A percentile compares a stretch with the other conserved stretches of the same genome.
Evolutionary conservation across 1,284 basidiomycete genomes (phyloP).

Genomic region (Ganoderma resinaceum): DNA sequence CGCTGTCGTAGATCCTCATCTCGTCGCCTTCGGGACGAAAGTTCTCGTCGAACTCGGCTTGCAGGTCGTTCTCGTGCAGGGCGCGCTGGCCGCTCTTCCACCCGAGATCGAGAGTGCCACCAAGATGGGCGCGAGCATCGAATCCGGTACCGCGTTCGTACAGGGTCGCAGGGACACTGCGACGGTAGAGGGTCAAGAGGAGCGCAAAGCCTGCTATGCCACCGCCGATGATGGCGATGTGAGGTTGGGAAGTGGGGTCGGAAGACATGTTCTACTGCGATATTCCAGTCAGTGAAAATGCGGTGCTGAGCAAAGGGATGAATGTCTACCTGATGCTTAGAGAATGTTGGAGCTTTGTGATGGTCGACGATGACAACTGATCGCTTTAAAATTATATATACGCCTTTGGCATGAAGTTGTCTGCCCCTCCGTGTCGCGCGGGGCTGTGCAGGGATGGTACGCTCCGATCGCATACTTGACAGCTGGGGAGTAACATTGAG

Average conservation of each 20-base stretch:
- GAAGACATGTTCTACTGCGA: too few species aligned
- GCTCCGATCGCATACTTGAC: too few species aligned
- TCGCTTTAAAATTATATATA: too few species aligned
- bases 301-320: too few species aligned
- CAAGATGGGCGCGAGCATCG: conserved; percentile 20
- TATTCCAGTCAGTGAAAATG: too few species aligned
- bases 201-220: conserved; percentile 9
- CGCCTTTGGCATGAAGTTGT: too few species aligned
- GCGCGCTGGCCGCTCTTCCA: conserved; percentile 23
- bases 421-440: too few species aligned
- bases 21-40: conserved; percentile 23
- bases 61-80: conserved; percentile 25
- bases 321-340: too few species aligned
- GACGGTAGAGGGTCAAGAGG: conserved; percentile 9
- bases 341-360: too few species aligned
- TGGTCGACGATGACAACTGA: too few species aligned
- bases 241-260: background rate
- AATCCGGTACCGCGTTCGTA: conserved; percentile 12
- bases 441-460: too few species aligned
- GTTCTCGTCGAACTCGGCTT: conserved; percentile 15
- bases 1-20: conserved; percentile 10
- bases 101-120: conserved; percentile 26
- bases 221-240: conserved; percentile 14
- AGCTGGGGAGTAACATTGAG: too few species aligned
- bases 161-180: conserved; percentile 4